Evolutionary conservation across 1,284 basidiomycete genomes (phyloP), one percentile per base, ranked within the genome.

Genomic region (Mycosarcoma maydis): DNA sequence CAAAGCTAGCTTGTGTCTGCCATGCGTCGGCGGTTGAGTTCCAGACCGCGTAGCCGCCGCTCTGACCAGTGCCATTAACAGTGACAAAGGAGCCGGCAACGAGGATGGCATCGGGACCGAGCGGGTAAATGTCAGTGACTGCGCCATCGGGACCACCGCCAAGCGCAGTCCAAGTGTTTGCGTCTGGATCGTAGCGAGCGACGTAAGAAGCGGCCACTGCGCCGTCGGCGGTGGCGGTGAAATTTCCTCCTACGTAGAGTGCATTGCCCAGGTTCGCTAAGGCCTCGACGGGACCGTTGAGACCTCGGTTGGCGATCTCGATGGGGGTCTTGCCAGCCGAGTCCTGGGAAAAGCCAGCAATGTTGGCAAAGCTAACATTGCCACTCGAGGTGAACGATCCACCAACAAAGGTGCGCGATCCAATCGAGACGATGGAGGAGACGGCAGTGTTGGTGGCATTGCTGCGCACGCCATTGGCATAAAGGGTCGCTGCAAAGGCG

Each of bases 161-260:
- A 4, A 98, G 84, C 2, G 90, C 72, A 2, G 83, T 83, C 92
- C 94, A 98, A 13, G 85, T 79, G 61, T 89, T 87, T 33, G 84
- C 84, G 41, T 51, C 65, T 3, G 92, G 84, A 73, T 94, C 87
- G 83, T 95, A 98, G 52, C 87, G 77, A 0, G 90, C 92, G 34
- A 98, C 82, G 54, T 90, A 70, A 8, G 53, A 45, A 1, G 58
- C 48, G 6, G 45, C 86, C 38, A 83, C 83, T 10, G 94, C 83
- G 47, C 42, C 39, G 48, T 87, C 86, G 38, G 84, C 83, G 0
- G 91, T 91, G 66, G 89, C 87, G 2, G 86, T 87, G 83, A 98
- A 98, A 3, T 88, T 85, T 2, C 94, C 94, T 29, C 92, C 94
- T 40, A 94, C 88, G 79, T 87, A 97, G 24, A 98, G 82, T 9